Conservation (phyloP, 345 rosid species). For the Syzygium oleosum region DNA sequence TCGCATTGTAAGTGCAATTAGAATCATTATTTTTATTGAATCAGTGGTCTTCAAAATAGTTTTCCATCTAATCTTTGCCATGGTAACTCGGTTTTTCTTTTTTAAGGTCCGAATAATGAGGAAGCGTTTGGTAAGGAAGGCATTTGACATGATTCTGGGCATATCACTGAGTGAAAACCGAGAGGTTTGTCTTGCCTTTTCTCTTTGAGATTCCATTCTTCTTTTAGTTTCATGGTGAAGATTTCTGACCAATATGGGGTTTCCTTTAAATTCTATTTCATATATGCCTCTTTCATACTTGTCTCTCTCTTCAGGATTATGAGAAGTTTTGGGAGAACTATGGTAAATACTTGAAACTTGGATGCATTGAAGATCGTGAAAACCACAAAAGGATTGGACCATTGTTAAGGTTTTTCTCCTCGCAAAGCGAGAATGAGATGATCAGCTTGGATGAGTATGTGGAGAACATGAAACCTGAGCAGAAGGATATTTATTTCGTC, state of each 20-base stretch:
- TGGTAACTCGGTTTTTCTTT: slow-evolving; percentile 6
- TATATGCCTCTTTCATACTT: not conserved
- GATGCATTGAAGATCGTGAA: slow-evolving; percentile 95
- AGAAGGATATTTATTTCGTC: slow-evolving; percentile 81
- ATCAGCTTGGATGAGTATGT: slow-evolving; percentile 97
- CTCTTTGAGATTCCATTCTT: not conserved
- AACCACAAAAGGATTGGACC: slow-evolving; percentile 98
- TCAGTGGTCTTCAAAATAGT: not conserved
- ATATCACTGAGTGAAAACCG: slow-evolving; percentile 84
- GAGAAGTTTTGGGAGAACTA: slow-evolving; percentile 92
- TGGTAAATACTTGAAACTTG: slow-evolving; percentile 81
- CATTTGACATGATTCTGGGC: slow-evolving; percentile 94
- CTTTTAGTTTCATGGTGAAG: not conserved
- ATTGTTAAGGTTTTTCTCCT: slow-evolving; percentile 86
- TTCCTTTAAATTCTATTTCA: not conserved
- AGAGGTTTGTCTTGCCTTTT: slow-evolving; percentile 35
- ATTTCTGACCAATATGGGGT: not conserved
- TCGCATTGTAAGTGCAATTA: slow-evolving; percentile 52
- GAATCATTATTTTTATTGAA: not conserved
- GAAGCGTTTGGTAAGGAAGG: slow-evolving; percentile 86
- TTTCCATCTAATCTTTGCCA: not conserved
- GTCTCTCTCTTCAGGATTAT: slow-evolving; percentile 57
- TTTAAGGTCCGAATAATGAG: slow-evolving; percentile 85
- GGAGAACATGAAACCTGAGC: slow-evolving; percentile 94
- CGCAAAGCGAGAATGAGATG: slow-evolving; percentile 88